These are phyloP conservation scores for Metschnikowia aberdeeniae DNA, from an alignment of 805 yeast species.

Conservation along the genomic window DNA sequence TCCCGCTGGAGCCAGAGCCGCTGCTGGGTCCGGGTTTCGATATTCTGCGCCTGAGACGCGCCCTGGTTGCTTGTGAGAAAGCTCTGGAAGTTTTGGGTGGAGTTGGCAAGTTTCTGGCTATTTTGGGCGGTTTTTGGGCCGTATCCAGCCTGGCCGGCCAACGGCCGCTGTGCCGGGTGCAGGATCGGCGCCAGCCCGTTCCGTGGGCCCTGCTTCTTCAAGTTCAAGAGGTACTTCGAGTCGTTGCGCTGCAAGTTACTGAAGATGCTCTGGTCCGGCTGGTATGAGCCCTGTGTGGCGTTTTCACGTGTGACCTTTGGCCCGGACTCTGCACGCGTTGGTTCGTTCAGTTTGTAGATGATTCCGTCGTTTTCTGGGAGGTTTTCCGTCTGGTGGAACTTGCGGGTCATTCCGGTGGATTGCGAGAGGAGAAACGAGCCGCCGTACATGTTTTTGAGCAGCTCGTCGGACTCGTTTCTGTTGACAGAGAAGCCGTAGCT, in stretches of 20 bases:
- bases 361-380: constrained; percentile 6
- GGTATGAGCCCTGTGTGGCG: constrained; percentile 36
- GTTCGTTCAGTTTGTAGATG: constrained; percentile 1
- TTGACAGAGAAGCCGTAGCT: constrained; percentile 16
- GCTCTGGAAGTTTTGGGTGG: constrained; percentile 28
- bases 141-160: constrained; percentile 1
- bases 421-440: constrained; percentile 41
- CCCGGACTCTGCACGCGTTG: constrained; percentile 16
- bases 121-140: background rate
- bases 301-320: constrained; percentile 31
- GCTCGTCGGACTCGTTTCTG: constrained; percentile 25
- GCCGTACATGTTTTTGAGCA: constrained; percentile 34
- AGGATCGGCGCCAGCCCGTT: background rate
- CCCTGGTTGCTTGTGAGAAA: constrained; percentile 23
- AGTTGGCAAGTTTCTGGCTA: background rate
- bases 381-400: constrained; percentile 19
- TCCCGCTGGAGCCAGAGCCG: constrained; percentile 81
- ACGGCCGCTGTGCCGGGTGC: constrained; percentile 1
- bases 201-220: constrained; percentile 18
- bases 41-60: constrained; percentile 6
- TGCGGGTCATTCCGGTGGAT: constrained; percentile 39
- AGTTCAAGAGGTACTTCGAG: constrained; percentile 28
- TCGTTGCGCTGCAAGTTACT: constrained; percentile 39
- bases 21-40: constrained; percentile 76
- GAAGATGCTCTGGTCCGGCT: constrained; percentile 40